Percentiles rank a stretch among this genome's conserved stretches.
Evolutionary conservation across 1,139 yeast species (phyloP).

Genomic region (Blastobotrys malaysiensis): DNA sequence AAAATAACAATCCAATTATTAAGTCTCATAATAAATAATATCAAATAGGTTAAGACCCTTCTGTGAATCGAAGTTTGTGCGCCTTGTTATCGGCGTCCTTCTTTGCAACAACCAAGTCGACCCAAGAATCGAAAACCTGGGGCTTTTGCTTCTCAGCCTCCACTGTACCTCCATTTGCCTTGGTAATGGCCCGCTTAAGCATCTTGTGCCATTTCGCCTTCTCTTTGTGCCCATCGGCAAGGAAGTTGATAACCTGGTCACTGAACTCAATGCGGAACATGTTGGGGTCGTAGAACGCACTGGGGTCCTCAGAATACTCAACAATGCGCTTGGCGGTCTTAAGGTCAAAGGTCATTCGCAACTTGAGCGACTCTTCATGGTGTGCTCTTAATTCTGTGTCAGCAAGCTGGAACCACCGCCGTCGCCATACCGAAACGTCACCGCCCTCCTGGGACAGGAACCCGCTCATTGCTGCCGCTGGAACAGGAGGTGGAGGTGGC

Average conservation of each 20-base stretch:
- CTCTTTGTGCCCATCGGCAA: neutral
- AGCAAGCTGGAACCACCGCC: conserved; percentile 55
- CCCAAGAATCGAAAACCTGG: neutral
- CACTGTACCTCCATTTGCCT: neutral
- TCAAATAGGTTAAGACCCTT: neutral
- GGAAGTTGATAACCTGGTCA: neutral
- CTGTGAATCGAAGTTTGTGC: neutral
- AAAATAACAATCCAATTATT: neutral
- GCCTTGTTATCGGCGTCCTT: neutral
- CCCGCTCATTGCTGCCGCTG: conserved; percentile 35
- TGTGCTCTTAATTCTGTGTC: conserved; percentile 60
- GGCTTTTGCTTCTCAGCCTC: neutral
- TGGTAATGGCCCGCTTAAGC: neutral
- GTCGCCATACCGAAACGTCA: conserved; percentile 62
- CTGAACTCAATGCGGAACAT: neutral
- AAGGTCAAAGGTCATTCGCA: conserved; percentile 61
- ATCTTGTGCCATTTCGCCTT: neutral
- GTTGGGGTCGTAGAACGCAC: conserved; percentile 12
- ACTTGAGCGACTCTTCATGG: conserved; percentile 56
- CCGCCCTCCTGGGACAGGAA: conserved; percentile 76
- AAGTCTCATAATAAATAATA: neutral
- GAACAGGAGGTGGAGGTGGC: neutral
- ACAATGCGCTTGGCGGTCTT: conserved; percentile 41
- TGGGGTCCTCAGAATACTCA: conserved; percentile 29
- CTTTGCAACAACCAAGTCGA: neutral